phyloP scores from a whole-genome alignment of 2,329 filamentous ascomycete species.

The Sporothrix pallida region DNA sequence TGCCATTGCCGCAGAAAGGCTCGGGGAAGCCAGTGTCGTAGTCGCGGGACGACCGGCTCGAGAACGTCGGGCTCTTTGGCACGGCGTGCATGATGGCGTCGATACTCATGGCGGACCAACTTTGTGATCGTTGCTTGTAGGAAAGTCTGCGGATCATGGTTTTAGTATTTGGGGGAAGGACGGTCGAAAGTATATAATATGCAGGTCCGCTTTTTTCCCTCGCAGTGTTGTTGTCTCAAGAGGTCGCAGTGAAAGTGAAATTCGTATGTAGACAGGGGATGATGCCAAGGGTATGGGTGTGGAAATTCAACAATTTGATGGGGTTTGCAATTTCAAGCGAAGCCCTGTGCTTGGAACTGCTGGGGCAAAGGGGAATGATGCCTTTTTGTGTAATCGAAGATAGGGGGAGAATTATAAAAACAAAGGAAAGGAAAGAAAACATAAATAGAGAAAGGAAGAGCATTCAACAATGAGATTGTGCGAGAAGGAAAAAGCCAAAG shows the following conservation, averaged over 20 bases:
- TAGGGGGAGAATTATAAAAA: neutral
- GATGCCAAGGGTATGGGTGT: constrained; percentile 11
- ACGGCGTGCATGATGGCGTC: constrained; percentile 31
- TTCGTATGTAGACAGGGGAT: constrained; percentile 12
- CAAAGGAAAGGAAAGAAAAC: neutral
- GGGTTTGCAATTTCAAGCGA: constrained; percentile 22
- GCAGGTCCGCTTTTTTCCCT: constrained; percentile 4
- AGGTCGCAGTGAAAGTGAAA: constrained; percentile 7
- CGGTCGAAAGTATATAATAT: neutral
- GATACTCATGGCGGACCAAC: constrained; percentile 38
- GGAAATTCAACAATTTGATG: neutral
- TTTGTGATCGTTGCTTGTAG: constrained; percentile 33
- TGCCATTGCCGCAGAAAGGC: constrained; percentile 56
- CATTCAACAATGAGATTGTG: constrained; percentile 18
- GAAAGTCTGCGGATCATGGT: constrained; percentile 36
- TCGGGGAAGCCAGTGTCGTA: constrained; percentile 60
- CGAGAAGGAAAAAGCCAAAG: neutral
- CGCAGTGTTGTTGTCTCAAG: neutral
- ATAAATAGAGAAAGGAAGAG: neutral
- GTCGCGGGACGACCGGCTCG: constrained; percentile 28
- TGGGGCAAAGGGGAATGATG: neutral
- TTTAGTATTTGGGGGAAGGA: neutral
- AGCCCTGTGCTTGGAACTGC: constrained; percentile 10
- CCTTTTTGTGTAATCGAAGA: constrained; percentile 5
- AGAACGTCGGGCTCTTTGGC: constrained; percentile 28